Percentiles rank a stretch among this genome's conserved stretches.
These are phyloP conservation scores for Aureobasidium leucospermi DNA, from an alignment of 2,329 filamentous ascomycete species.

Conservation along the genomic window DNA sequence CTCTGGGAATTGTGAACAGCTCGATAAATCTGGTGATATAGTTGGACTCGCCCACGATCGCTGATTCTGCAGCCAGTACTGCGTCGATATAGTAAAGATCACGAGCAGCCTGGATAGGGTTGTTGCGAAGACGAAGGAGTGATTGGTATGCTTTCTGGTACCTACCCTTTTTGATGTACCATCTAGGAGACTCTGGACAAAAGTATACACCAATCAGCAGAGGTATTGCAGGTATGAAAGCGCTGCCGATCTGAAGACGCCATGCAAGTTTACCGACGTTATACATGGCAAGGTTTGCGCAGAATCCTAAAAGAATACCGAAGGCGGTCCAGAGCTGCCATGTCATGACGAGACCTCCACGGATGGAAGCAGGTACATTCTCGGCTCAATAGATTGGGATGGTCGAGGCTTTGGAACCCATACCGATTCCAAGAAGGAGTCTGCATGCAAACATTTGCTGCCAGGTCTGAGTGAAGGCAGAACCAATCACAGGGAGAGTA, in stretches of 20 bases:
- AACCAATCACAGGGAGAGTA: slow-evolving; percentile 5
- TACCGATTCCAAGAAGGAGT: slow-evolving; percentile 18
- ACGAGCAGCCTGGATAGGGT: slow-evolving; percentile 34
- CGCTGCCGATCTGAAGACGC: slow-evolving; percentile 40
- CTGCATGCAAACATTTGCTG: slow-evolving; percentile 14
- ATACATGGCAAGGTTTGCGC: slow-evolving; percentile 36
- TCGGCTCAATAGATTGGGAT: slow-evolving; percentile 17
- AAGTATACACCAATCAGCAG: slow-evolving; percentile 36
- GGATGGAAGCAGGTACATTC: slow-evolving; percentile 15
- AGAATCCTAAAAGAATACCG: slow-evolving; percentile 39
- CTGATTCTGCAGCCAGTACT: slow-evolving; percentile 17
- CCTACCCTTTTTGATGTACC: slow-evolving; percentile 36
- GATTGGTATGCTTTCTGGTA: slow-evolving; percentile 33
- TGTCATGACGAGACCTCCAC: slow-evolving; percentile 24
- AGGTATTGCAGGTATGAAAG: slow-evolving; percentile 41
- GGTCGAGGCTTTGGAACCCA: slow-evolving; percentile 16
- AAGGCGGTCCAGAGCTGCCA: slow-evolving; percentile 37
- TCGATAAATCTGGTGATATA: slow-evolving; percentile 42
- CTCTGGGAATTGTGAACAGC: slow-evolving; percentile 61
- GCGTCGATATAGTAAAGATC: slow-evolving; percentile 37
- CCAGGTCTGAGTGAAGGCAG: slow-evolving; percentile 14
- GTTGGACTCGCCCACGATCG: slow-evolving; percentile 30
- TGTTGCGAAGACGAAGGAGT: slow-evolving; percentile 32
- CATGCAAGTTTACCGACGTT: slow-evolving; percentile 33
- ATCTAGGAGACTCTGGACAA: slow-evolving; percentile 20